A percentile compares a stretch with the other conserved stretches of the same genome.
Conservation (phyloP, 345 rosid genomes). For the Corymbia maculata region DNA sequence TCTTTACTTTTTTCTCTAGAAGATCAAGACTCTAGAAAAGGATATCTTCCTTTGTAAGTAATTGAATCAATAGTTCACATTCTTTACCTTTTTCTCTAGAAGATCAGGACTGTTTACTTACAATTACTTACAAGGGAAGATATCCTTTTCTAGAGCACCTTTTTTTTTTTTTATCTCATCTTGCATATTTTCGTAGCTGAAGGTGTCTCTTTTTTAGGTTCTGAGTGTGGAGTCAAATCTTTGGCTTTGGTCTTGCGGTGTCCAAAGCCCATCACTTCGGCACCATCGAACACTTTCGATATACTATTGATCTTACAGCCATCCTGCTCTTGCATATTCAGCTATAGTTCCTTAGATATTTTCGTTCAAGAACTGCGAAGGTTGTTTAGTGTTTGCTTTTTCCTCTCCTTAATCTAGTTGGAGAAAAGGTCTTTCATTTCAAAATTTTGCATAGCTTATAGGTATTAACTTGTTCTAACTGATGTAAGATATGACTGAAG, state of each 20-base stretch:
- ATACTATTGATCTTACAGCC: conserved; percentile 30
- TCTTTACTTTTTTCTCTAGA: too few species aligned
- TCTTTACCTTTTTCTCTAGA: not conserved
- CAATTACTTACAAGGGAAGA: not conserved
- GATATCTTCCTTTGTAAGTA: too few species aligned
- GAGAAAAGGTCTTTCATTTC: not conserved
- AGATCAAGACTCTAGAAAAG: too few species aligned
- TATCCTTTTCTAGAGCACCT: not conserved
- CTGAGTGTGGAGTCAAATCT: conserved; percentile 67
- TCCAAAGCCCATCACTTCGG: conserved; percentile 39
- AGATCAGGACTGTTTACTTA: not conserved
- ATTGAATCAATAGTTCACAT: too few species aligned
- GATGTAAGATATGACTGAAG: not conserved
- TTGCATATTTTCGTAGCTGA: not conserved
- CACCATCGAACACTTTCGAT: conserved; percentile 63
- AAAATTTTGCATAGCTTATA: not conserved
- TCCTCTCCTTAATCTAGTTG: not conserved
- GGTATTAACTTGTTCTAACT: not conserved
- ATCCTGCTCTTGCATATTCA: not conserved
- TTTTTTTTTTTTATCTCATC: not conserved
- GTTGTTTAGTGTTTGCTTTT: not conserved
- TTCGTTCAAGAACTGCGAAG: not conserved
- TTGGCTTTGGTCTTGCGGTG: conserved; percentile 75
- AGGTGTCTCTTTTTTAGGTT: conserved; percentile 29
- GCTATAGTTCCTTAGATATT: not conserved